These are phyloP conservation scores for Starmerella vitae DNA, from an alignment of 805 yeast species.

Conservation along the genomic window DNA sequence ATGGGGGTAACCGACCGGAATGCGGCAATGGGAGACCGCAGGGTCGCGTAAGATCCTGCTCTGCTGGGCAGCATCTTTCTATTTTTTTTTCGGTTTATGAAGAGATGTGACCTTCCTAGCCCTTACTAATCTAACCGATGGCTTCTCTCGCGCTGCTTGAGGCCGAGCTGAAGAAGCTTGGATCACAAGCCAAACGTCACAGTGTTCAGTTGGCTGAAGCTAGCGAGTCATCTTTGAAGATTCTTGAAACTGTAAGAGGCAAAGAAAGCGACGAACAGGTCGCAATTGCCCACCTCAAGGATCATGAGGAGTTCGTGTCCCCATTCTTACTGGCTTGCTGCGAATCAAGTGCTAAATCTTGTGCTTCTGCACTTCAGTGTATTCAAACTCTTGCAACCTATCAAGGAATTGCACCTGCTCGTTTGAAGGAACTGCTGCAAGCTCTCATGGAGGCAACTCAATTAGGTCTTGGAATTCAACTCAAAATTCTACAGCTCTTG, in stretches of 20 bases:
- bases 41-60: too few species aligned
- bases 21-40: too few species aligned
- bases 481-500: slow-evolving; percentile 69
- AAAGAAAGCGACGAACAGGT: slow-evolving; percentile 7
- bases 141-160: slow-evolving; percentile 27
- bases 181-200: slow-evolving; percentile 59
- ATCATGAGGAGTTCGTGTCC: slow-evolving; percentile 38
- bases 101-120: too few species aligned
- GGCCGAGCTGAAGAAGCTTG: slow-evolving; percentile 45
- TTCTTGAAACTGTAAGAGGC: slow-evolving; percentile 13
- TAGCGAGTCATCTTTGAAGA: slow-evolving; percentile 17
- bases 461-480: slow-evolving; percentile 67
- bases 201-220: slow-evolving; percentile 47
- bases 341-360: slow-evolving; percentile 60
- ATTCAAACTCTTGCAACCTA: slow-evolving; percentile 46
- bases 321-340: slow-evolving; percentile 67
- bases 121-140: slow-evolving; percentile 3
- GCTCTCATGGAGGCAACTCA: slow-evolving; percentile 62
- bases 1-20: too few species aligned
- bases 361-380: slow-evolving; percentile 58
- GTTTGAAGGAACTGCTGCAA: slow-evolving; percentile 43
- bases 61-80: neutral
- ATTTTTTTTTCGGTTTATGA: neutral
- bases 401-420: slow-evolving; percentile 41
- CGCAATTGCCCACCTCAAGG: slow-evolving; percentile 9